phyloP scores from a whole-genome alignment of 208 protist genomes.

The Chromosphaera perkinsii region DNA sequence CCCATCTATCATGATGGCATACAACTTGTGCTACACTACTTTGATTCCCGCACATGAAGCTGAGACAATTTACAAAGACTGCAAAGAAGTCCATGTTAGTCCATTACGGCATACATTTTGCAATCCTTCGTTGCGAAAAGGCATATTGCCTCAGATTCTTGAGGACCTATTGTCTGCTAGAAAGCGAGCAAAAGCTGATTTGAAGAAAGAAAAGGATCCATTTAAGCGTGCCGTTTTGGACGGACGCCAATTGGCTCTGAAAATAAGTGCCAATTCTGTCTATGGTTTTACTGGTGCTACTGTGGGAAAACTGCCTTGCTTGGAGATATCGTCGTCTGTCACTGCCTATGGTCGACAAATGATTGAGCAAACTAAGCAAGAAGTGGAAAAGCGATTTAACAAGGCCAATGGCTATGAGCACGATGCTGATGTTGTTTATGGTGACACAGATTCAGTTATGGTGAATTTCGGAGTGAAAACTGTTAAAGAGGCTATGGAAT shows the following conservation, averaged over 20 bases:
- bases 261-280: slow-evolving; percentile 97
- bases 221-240: slow-evolving; percentile 78
- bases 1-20: slow-evolving; percentile 99
- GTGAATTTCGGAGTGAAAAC: slow-evolving; percentile 80
- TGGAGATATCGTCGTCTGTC: slow-evolving; percentile 76
- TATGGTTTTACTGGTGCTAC: slow-evolving; percentile 98
- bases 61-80: too few species aligned
- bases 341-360: slow-evolving; percentile 94
- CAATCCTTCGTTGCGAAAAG: slow-evolving; percentile 39
- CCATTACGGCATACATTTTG: too few species aligned
- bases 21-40: slow-evolving; percentile 99
- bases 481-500: slow-evolving; percentile 52
- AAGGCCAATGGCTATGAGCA: slow-evolving; percentile 75
- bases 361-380: slow-evolving; percentile 88
- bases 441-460: slow-evolving; percentile 99
- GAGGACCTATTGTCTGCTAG: slow-evolving; percentile 78
- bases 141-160: slow-evolving; percentile 76
- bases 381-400: slow-evolving; percentile 64
- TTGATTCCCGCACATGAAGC: slow-evolving; percentile 46
- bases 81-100: too few species aligned
- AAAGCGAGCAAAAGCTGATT: slow-evolving; percentile 67
- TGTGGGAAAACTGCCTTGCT: slow-evolving; percentile 96
- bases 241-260: slow-evolving; percentile 94
- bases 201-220: slow-evolving; percentile 74
- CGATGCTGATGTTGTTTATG: slow-evolving; percentile 94